Base-by-base conservation (phyloP, 2,329 filamentous ascomycete genomes). In the Aotearoamyces nothofagi region DNA sequence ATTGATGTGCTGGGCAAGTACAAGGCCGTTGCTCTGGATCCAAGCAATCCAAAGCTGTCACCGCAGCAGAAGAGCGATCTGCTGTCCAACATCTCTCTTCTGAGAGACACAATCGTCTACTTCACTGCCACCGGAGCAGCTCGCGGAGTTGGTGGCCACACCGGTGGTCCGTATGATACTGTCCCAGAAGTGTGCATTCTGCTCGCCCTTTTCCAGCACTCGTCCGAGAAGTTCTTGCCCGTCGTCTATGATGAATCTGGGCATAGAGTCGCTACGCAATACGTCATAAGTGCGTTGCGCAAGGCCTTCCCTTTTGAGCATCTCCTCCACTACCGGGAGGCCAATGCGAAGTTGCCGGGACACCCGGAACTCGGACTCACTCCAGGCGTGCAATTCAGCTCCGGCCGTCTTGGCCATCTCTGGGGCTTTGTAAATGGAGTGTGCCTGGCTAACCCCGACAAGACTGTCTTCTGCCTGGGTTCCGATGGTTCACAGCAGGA, bases 401-500 rank as follows among this genome's bases (percentile, higher is more conserved):
- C 52, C 12, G 52, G 52, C 27, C 50, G 52, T 19, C 42, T 55
- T 5, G 52, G 52, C 8, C 52, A 55, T 36, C 46, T 55, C 44
- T 55, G 52, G 52, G 45, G 38, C 5, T 47, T 54, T 40, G 44
- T 51, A 9, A 55, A 55, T 31, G 52, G 52, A 17, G 48, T 55
- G 13, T 39, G 46, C 17, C 45, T 55, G 46, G 50, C 50, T 11
- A 47, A 53, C 39, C 39, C 41, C 22, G 46, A 48, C 9, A 55
- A 55, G 41, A 48, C 45, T 6, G 39, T 55, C 9, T 36, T 55
- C 11, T 27, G 55, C 30, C 34, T 55, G 17, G 52, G 52, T 13
- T 55, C 52, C 1, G 52, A 55, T 34, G 52, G 52, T 10, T 52
- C 51, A n/a, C 52, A 55, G 33, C 52, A 55, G 33, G 52, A 55